A percentile compares a stretch with the other conserved stretches of the same genome.
Evolutionary conservation across 345 rosid species (phyloP).

Genomic region (Microcos paniculata): DNA sequence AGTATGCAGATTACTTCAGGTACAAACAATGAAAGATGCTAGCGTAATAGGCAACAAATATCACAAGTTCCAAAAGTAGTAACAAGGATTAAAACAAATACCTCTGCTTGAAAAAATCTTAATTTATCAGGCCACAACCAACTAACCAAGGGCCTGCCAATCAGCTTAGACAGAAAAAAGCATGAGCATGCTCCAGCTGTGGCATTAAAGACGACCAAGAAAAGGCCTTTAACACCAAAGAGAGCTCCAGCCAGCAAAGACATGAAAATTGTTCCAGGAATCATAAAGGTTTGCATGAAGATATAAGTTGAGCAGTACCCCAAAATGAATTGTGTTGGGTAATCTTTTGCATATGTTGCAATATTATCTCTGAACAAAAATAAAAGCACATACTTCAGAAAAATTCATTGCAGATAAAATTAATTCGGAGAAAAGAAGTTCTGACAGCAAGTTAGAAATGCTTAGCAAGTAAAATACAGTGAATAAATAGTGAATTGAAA

Average conservation of each 20-base stretch:
- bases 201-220: constrained; percentile 89
- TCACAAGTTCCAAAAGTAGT: not conserved
- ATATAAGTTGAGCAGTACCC: constrained; percentile 96
- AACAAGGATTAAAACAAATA: constrained; percentile 20
- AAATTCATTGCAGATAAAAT: constrained; percentile 2
- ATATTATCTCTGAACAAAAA: constrained; percentile 69
- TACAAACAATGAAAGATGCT: not conserved
- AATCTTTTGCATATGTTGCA: constrained; percentile 67
- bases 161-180: constrained; percentile 86
- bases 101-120: constrained; percentile 96
- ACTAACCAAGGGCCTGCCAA: constrained; percentile 83
- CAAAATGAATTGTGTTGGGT: constrained; percentile 78
- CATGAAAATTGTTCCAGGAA: constrained; percentile 99
- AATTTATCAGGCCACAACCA: constrained; percentile 99
- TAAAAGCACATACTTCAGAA: constrained; percentile 12
- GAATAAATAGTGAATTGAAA: not conserved
- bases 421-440: constrained; percentile 4
- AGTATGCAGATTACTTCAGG: constrained; percentile 1
- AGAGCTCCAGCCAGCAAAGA: constrained; percentile 98
- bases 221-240: constrained; percentile 86
- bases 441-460: not conserved
- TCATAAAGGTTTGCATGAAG: constrained; percentile 99
- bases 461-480: not conserved
- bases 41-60: constrained; percentile 1
- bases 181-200: constrained; percentile 96